phyloP scores from a whole-genome alignment of 2,329 filamentous ascomycete species.

The Elsinoe fawcettii region DNA sequence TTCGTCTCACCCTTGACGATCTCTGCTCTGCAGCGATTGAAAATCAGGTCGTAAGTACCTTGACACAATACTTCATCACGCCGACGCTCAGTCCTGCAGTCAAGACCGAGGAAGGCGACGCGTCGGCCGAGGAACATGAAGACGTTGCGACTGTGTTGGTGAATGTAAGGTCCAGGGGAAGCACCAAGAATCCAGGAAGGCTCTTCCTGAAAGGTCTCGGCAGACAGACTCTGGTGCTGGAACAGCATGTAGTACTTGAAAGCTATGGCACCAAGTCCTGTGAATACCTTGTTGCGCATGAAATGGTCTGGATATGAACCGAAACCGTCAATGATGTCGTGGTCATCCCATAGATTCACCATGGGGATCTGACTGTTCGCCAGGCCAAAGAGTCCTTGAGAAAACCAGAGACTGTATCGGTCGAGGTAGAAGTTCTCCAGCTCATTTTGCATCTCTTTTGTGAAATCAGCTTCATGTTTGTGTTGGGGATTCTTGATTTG shows the following conservation, averaged over 20 bases:
- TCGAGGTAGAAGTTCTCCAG: constrained; percentile 83
- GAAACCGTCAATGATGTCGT: constrained; percentile 63
- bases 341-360: constrained; percentile 97
- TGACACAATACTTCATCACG: constrained; percentile 72
- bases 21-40: constrained; percentile 76
- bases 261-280: constrained; percentile 78
- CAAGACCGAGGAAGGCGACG: constrained; percentile 75
- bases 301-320: constrained; percentile 89
- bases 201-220: constrained; percentile 74
- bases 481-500: constrained; percentile 68
- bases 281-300: constrained; percentile 85
- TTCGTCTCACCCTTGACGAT: constrained; percentile 77
- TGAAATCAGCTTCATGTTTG: constrained; percentile 74
- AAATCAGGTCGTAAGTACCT: constrained; percentile 76
- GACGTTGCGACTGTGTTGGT: constrained; percentile 72
- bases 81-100: constrained; percentile 85
- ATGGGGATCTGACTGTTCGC: constrained; percentile 93
- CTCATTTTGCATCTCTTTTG: constrained; percentile 74
- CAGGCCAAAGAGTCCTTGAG: constrained; percentile 86
- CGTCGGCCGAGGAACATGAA: constrained; percentile 77
- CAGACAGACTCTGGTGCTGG: constrained; percentile 81
- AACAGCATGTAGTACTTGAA: constrained; percentile 99
- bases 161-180: constrained; percentile 80
- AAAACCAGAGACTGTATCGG: constrained; percentile 91
- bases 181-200: constrained; percentile 84